Base-by-base conservation (phyloP, 2,329 filamentous ascomycete genomes). In the Fusarium sp. region DNA sequence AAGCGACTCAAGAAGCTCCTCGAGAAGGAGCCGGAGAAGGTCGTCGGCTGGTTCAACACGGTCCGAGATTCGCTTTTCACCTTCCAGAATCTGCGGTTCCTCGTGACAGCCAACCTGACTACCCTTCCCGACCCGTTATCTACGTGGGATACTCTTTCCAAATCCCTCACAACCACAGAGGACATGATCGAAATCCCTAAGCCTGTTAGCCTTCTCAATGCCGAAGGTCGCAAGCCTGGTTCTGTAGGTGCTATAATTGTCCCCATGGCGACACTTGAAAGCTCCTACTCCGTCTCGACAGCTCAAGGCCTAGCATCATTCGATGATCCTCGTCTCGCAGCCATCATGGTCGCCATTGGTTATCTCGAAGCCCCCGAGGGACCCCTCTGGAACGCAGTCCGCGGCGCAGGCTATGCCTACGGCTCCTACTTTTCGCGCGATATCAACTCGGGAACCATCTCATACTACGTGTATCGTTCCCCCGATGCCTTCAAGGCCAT, bases 351-450 rank as follows among this genome's bases (percentile, higher is more conserved):
- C 8, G 94, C 95, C 1, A 89, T 94, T 52, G 91, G 94, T 18
- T 98, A 98, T 78, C 91, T 99, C 65, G 95, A 98, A 77, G 91
- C 94, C 1, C 92, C 97, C 16, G 96, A 99, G 80, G 96, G 96
- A 0, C 96, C 96, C 1, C 89, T 99, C 34, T 98, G 96, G 95
- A 92, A 92, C 68, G 94, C 94, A 0, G 93, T 98, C 51, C 94
- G 96, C 48, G 96, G 96, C 60, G 96, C 94, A 44, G 96, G 96
- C 46, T 90, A 98, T 55, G 96, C 96, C 1, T 99, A 99, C 77
- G 95, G 95, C 56, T 91, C 92, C 1, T 90, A 88, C 74, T 97
- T 98, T 77, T 87, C 87, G 46, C 91, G 92, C 47, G 92, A 94
- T 76, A 83, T 93, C 30, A 94, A 96, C 75, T 90, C 90, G 2